Base-by-base conservation (phyloP, 257 asterid genomes). In the Vinca minor region DNA sequence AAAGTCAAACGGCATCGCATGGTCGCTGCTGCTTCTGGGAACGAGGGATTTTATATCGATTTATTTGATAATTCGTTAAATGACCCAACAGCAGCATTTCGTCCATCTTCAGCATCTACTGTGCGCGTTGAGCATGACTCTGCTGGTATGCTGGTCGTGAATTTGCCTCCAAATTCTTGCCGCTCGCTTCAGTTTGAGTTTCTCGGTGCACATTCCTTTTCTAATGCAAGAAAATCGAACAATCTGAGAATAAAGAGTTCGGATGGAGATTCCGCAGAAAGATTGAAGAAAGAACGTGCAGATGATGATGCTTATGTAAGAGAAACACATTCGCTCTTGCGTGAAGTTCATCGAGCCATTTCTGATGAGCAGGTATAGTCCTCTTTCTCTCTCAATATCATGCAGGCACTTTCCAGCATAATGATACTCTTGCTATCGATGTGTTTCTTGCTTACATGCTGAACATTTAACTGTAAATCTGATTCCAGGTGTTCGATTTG, bases 141-240 rank as follows among this genome's bases (percentile, higher is more conserved):
- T 32, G 89, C 97, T 77, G 99, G 99, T 74, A 93, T 87, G 99
- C 95, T 93, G 66, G 82, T 94, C 3, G 90, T 93, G 68, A 93
- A 89, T 76, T 64, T 93, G 73, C 94, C 88, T 20, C 84, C 81
- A 60, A 85, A 82, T 45, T 80, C 94, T 34, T 81, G 94, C 73
- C 88, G 81, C 70, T 70, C 90, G 70, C 96, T 93, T 76, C 91
- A 74, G 57, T 93, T 93, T 66, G 94, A 87, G 80, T 78, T 93
- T 79, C 84, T 81, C 59, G 95, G 94, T 72, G 71, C 81, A 50
- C 69, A 63, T 48, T 72, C 89, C 68, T 58, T 77, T 59, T 55
- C 65, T 73, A 73, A 80, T 53, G 60, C 65, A 45, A 69, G 73
- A 78, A 76, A 77, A 60, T 39, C 53, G 35, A 73, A 75, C 1